These are phyloP conservation scores for Pittosporum tobira DNA, from an alignment of 129 eudicot genomes.

Conservation along the genomic window DNA sequence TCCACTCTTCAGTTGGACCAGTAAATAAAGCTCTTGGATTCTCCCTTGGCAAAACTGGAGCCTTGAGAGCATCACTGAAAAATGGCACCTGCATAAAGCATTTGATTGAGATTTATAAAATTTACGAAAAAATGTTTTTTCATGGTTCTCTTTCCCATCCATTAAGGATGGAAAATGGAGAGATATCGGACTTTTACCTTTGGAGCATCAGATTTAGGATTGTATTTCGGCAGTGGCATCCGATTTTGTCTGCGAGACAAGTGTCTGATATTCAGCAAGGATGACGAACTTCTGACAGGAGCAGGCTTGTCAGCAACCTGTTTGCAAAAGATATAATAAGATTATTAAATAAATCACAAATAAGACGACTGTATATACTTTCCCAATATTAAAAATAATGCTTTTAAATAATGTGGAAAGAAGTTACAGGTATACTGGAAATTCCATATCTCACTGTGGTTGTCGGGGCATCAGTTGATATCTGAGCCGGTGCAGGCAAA, in stretches of 20 bases:
- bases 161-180: not conserved
- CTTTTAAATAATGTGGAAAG: not conserved
- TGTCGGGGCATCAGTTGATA: slow-evolving; percentile 1
- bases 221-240: slow-evolving; percentile 33
- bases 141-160: not conserved
- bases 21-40: slow-evolving; percentile 50
- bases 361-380: not conserved
- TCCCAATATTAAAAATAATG: not conserved
- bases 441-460: not conserved
- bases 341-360: not conserved
- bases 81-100: slow-evolving; percentile 41
- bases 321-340: slow-evolving; percentile 3
- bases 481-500: not conserved
- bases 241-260: slow-evolving; percentile 19
- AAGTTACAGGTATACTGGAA: slow-evolving; percentile 6
- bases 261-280: slow-evolving; percentile 30
- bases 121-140: too few species aligned
- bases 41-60: slow-evolving; percentile 42
- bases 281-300: slow-evolving; percentile 24
- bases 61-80: slow-evolving; percentile 27
- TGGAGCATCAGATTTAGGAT: slow-evolving; percentile 29
- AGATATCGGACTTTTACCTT: slow-evolving; percentile 38
- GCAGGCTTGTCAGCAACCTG: slow-evolving; percentile 53
- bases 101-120: too few species aligned
- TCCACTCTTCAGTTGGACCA: slow-evolving; percentile 19